A percentile compares a stretch with the other conserved stretches of the same genome.
These are phyloP conservation scores for Datisca glomerata DNA, from an alignment of 306 rosid genomes.

Conservation along the genomic window DNA sequence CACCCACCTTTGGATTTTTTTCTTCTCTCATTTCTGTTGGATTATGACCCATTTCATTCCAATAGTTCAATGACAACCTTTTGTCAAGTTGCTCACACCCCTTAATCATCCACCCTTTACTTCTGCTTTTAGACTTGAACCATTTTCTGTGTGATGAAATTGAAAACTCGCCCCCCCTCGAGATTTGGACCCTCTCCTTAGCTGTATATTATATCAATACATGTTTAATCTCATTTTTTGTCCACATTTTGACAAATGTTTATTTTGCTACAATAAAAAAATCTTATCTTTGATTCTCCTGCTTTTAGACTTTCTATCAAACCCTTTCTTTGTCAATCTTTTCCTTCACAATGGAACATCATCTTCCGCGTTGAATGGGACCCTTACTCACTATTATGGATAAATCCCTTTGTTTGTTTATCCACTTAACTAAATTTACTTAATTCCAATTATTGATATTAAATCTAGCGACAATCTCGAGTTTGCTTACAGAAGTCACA, in stretches of 20 bases:
- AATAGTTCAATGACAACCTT: too few species aligned
- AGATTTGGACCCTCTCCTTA: constrained; percentile 3
- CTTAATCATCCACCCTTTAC: too few species aligned
- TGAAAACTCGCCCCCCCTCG: not conserved
- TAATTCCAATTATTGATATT: too few species aligned
- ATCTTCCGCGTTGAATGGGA: constrained; percentile 26
- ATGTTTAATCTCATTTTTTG: constrained; percentile 3
- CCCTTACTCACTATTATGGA: not conserved
- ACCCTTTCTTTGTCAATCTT: constrained; percentile 27
- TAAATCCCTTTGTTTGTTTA: too few species aligned
- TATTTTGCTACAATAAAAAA: constrained; percentile 6
- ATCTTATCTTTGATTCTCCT: constrained; percentile 44
- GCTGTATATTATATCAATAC: constrained; percentile 19
- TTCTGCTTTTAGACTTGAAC: too few species aligned
- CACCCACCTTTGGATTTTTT: not conserved
- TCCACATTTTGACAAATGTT: constrained; percentile 25
- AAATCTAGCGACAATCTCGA: too few species aligned
- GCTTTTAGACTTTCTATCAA: constrained; percentile 15
- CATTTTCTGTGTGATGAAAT: not conserved
- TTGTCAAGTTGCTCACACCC: too few species aligned
- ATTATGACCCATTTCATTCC: not conserved
- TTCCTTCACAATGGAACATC: constrained; percentile 30
- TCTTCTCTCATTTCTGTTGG: not conserved
- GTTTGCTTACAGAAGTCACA: too few species aligned
- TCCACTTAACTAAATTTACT: too few species aligned